Conservation (phyloP, 148 eudicot genomes). For the Spergularia marina region DNA sequence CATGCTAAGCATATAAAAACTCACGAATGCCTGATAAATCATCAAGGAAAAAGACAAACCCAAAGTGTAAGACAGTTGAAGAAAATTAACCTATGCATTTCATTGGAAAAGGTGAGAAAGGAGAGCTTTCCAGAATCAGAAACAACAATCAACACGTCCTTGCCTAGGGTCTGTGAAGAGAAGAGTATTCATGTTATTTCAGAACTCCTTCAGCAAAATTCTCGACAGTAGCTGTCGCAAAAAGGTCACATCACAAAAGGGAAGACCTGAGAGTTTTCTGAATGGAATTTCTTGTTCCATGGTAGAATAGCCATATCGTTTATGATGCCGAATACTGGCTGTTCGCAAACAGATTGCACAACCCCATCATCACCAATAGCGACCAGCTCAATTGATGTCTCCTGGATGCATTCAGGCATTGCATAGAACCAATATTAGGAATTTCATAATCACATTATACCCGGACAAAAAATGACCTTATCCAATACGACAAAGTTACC, state of each 20-base stretch:
- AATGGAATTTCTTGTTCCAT: conserved; percentile 52
- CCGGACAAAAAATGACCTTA: neutral
- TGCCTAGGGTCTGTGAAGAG: conserved; percentile 50
- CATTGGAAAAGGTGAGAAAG: conserved; percentile 74
- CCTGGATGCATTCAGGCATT: conserved; percentile 43
- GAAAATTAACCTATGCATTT: conserved; percentile 73
- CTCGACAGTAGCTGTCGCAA: neutral
- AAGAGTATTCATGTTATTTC: conserved; percentile 6
- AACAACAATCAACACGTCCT: conserved; percentile 66
- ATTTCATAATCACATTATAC: neutral
- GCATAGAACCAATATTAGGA: conserved; percentile 14
- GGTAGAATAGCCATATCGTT: conserved; percentile 77
- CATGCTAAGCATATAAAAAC: neutral
- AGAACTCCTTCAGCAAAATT: neutral
- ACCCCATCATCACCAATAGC: conserved; percentile 73
- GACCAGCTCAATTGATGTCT: conserved; percentile 87
- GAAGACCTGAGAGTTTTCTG: conserved; percentile 50
- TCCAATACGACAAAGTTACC: neutral
- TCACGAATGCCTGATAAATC: neutral
- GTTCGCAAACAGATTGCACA: conserved; percentile 86
- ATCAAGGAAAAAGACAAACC: neutral
- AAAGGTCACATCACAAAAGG: conserved; percentile 16
- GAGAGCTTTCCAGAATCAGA: conserved; percentile 98
- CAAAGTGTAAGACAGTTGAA: conserved; percentile 2
- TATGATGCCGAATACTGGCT: conserved; percentile 85